Evolutionary conservation across 164 flowering plant genomes (phyloP), one percentile per base, ranked within the genome.

Genomic region (Dillenia turbinata): DNA sequence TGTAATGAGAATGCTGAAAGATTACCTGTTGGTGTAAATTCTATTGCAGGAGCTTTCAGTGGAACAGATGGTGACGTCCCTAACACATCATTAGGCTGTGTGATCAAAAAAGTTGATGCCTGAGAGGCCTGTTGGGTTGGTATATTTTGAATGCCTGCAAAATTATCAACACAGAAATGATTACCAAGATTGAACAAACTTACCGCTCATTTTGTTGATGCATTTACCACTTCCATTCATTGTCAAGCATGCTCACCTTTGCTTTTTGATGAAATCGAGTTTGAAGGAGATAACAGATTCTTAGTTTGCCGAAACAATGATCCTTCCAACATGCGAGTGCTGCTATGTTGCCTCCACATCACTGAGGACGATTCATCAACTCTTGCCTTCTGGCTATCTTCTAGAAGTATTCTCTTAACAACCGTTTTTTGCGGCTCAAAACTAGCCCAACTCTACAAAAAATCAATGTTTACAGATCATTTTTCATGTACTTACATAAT

Each of bases 341-440:
- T 69, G 64, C 58, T 47, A 45, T 48, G 54, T 47, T 67, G 71
- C 66, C 69, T 75, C 44, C 59, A 69, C 17, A 14, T 57, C 54
- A 57, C 54, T 19, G 75, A 70, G 15, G 75, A 62, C 49, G 81
- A 77, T 55, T 66, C 72, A 44, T 59, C 67, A 49, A 50, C 24
- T 24, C 54, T 66, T n/a, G 10, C 65, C 69, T 66, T 78, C 51
- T 66, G 69, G 33, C 15, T 64, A 47, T 75, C 71, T 61, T 83
- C 88, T 70, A 80, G 43, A 59, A 76, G 66, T 65, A 79, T 68
- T 74, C 99, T 85, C 68, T 83, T 83, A 1, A 94, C 82, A 66
- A 88, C 89, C 64, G 96, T 86, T 71, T 83, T 91, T 61, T 88
- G 77, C 72, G 99, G 92, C 68, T 88, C 93, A 77, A 77, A 85